Conservation (phyloP, 129 eudicot genomes). For the Chrysanthemum makinoi region DNA sequence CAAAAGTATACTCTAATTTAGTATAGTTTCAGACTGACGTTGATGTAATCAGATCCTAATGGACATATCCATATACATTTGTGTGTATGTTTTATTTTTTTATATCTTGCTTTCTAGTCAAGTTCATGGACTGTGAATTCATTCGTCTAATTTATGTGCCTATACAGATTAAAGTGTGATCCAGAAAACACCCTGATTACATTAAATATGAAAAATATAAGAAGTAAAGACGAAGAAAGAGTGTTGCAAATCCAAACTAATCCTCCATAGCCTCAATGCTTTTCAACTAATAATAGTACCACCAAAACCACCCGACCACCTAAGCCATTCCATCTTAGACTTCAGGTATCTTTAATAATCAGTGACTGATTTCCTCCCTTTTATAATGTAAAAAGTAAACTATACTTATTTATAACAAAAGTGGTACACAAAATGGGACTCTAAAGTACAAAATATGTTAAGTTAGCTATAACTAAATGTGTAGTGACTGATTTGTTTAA, state of each 20-base stretch:
- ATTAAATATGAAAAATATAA: conserved; percentile 52
- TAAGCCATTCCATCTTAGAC: conserved; percentile 19
- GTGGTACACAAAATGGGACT: no score
- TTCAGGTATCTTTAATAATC: conserved; percentile 16
- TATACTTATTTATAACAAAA: no score
- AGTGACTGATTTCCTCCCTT: no score
- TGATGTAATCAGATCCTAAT: not conserved
- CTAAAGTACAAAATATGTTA: no score
- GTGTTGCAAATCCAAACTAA: conserved; percentile 63
- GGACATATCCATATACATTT: not conserved
- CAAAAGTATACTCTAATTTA: no score
- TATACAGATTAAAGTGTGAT: conserved; percentile 56
- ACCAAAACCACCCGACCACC: conserved; percentile 24
- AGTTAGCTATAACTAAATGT: no score
- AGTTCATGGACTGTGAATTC: not conserved
- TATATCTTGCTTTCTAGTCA: not conserved
- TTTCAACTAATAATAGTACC: conserved; percentile 54
- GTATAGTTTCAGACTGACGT: no score
- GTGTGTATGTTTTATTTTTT: not conserved
- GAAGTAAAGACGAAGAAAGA: conserved; percentile 39
- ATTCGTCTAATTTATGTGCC: not conserved
- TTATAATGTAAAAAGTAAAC: no score
- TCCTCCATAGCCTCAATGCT: conserved; percentile 91
- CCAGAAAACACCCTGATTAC: conserved; percentile 60
- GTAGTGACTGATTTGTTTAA: no score